A percentile compares a stretch with the other conserved stretches of the same genome.
These are phyloP conservation scores for Megacollybia marginata DNA, from an alignment of 768 basidiomycete genomes.

Conservation along the genomic window DNA sequence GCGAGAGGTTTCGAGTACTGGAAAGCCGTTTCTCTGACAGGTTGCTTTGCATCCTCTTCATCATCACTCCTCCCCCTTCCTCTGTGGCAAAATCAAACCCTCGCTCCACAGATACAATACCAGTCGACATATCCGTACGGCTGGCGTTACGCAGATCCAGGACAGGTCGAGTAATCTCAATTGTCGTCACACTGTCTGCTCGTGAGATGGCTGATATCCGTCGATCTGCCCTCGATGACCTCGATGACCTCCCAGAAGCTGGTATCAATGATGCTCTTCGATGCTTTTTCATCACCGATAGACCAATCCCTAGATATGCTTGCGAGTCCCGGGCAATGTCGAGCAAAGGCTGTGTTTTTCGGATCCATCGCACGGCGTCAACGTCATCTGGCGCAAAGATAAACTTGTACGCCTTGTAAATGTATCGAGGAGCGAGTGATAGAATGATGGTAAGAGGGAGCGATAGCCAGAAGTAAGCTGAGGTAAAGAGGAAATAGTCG, in stretches of 20 bases:
- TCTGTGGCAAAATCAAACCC: conserved; percentile 89
- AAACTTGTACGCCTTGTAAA: conserved; percentile 64
- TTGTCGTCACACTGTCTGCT: conserved; percentile 25
- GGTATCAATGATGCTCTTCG: conserved; percentile 6
- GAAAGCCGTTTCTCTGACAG: conserved; percentile 42
- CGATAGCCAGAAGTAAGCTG: conserved; percentile 85
- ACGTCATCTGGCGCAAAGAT: conserved; percentile 77
- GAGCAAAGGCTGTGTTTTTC: conserved; percentile 58
- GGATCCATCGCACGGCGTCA: conserved; percentile 70
- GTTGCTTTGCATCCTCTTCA: conserved; percentile 70
- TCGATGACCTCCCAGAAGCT: neutral
- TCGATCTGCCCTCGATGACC: conserved; percentile 13
- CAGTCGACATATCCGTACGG: conserved; percentile 86
- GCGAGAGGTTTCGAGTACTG: too few species aligned
- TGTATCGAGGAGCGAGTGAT: conserved; percentile 76
- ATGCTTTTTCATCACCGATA: conserved; percentile 6
- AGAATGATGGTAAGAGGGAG: conserved; percentile 66
- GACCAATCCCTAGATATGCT: neutral
- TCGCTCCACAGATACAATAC: conserved; percentile 57
- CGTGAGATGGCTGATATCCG: conserved; percentile 24
- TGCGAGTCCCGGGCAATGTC: conserved; percentile 1
- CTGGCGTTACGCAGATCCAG: conserved; percentile 42
- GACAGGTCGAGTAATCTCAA: conserved; percentile 13
- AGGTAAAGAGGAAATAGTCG: conserved; percentile 71
- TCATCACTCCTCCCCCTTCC: conserved; percentile 79